Conservation (phyloP, 352 stramenopile species). For the Globisporangium sylvaticum region DNA sequence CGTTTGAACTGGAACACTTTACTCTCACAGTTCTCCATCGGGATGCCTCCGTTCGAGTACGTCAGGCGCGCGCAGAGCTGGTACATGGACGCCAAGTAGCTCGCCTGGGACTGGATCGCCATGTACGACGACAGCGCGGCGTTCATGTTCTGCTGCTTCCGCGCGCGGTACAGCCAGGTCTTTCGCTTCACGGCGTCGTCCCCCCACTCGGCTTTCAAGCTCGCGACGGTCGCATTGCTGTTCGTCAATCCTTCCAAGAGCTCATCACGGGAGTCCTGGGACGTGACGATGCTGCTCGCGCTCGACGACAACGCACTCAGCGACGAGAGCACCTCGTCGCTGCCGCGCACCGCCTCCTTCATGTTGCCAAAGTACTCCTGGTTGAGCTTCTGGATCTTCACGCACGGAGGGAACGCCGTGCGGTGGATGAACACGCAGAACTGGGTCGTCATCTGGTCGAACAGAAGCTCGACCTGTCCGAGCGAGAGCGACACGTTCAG, state of each 20-base stretch:
- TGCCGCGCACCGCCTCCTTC: not conserved
- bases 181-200: slow-evolving; percentile 2
- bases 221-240: not conserved
- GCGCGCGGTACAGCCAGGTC: not conserved
- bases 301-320: not conserved
- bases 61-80: not conserved
- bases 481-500: not conserved
- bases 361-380: slow-evolving; percentile 6
- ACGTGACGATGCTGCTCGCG: not conserved
- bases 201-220: not conserved
- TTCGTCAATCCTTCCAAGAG: not conserved
- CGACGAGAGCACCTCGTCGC: not conserved
- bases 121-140: not conserved
- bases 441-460: not conserved
- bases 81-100: slow-evolving; percentile 2
- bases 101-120: not conserved
- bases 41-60: not conserved
- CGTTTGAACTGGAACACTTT: slow-evolving; percentile 1
- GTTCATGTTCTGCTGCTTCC: slow-evolving; percentile 3
- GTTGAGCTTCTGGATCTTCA: slow-evolving; percentile 4
- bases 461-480: not conserved
- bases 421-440: slow-evolving; percentile 4
- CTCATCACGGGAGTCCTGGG: not conserved
- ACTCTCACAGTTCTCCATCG: not conserved
- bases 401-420: slow-evolving; percentile 1